Base-by-base conservation (phyloP, 805 yeast genomes). In the Groenewaldozyma salmanticensis region DNA sequence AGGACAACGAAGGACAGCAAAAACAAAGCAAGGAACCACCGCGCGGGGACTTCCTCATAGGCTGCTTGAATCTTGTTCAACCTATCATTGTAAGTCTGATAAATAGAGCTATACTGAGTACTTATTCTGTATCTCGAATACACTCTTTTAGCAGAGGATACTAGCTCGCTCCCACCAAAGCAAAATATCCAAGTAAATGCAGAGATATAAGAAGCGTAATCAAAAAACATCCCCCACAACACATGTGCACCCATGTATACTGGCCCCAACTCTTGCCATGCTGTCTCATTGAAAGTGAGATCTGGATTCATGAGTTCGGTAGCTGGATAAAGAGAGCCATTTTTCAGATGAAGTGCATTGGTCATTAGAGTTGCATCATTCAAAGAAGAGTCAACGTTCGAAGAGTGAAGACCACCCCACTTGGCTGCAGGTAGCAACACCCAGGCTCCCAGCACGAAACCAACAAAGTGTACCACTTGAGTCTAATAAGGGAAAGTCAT, bases 401-500 rank as follows among this genome's bases (percentile, higher is more conserved):
- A 42, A 17, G 31, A 13, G 2, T 39, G 39, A 4, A 42, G 45
- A 21, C 17, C 27, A 2, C 45, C 45, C 39, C 42, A 42, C 32
- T 42, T 42, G 15, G 45, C 45, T 13, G 42, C 42, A 4, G 45
- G 45, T 16, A 42, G 21, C 21, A 42, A 32, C 5, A 42, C 33
- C 45, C 45, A 42, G 7, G 45, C 42, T 3, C 42, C 42, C 5
- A 42, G 31, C 11, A 42, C 45, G 27, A 42, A 42, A 33, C 42
- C 45, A 17, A 27, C 18, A 21, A 42, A 42, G 19, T 38, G 42
- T 7, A 42, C 22, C 4, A 42, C 38, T 35, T 42, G 45, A n/a
- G 45, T 42, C 45, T 42, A 42, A 33, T 42, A 42, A 13, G 45
- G 45, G 27, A 21, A 31, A 32, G 38, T 35, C 45, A 42, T 42